Evolutionary conservation across 129 eudicot genomes (phyloP).

Genomic region (Flaveria bidentis): DNA sequence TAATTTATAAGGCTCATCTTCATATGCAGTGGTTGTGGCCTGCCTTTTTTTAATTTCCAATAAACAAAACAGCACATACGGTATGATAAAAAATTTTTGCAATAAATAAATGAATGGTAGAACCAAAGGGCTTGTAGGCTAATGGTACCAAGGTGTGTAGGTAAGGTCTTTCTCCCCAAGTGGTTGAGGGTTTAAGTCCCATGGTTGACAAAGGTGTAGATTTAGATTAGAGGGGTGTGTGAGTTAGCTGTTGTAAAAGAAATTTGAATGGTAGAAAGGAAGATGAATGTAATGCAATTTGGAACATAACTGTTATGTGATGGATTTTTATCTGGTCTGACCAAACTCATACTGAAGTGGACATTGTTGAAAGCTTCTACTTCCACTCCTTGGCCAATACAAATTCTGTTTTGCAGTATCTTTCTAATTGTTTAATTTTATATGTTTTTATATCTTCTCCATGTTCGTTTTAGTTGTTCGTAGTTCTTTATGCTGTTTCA

Average conservation of each 20-base stretch:
- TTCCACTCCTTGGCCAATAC: neutral
- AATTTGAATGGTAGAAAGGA: neutral
- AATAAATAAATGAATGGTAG: neutral
- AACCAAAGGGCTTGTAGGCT: too few relatives aligned
- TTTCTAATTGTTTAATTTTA: neutral
- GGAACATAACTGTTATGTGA: conserved; percentile 10
- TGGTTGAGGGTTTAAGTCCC: too few relatives aligned
- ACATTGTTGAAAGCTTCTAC: neutral
- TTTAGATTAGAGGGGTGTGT: too few relatives aligned
- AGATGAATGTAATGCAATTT: conserved; percentile 6
- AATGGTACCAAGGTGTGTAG: too few relatives aligned
- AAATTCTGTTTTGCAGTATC: neutral
- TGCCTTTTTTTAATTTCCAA: neutral
- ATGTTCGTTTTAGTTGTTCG: neutral
- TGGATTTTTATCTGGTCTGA: neutral
- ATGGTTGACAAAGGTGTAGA: too few relatives aligned
- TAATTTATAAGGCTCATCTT: neutral
- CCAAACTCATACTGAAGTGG: conserved; percentile 1
- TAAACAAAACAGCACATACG: neutral
- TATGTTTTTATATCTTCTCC: conserved; percentile 1
- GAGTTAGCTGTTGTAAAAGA: too few relatives aligned
- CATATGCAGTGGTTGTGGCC: neutral
- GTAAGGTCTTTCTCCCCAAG: too few relatives aligned
- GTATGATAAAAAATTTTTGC: neutral
- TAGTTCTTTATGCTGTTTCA: neutral